phyloP scores from a whole-genome alignment of 2,329 filamentous ascomycete genomes.

The Colletotrichum ledebouriae region DNA sequence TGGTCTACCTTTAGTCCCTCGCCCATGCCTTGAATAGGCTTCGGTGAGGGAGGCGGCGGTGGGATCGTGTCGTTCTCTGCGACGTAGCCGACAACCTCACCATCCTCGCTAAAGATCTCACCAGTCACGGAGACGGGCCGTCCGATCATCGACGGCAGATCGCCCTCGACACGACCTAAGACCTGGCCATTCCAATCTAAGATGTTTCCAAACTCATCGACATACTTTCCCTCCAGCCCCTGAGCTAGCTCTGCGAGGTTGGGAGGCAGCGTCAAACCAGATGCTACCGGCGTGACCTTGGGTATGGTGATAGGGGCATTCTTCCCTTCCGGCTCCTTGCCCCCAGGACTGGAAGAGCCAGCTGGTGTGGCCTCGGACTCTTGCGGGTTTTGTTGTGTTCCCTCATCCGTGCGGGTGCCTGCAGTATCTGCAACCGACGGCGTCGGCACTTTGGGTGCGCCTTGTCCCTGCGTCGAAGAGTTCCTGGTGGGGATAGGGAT shows the following conservation, averaged over 20 bases:
- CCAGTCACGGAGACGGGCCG: conserved; percentile 60
- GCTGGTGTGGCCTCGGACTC: conserved; percentile 19
- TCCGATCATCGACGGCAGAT: conserved; percentile 68
- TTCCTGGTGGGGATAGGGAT: conserved; percentile 41
- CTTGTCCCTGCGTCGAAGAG: conserved; percentile 30
- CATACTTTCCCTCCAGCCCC: conserved; percentile 61
- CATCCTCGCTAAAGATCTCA: conserved; percentile 60
- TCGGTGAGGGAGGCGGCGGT: conserved; percentile 44
- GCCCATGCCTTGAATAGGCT: conserved; percentile 53
- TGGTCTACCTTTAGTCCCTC: conserved; percentile 59
- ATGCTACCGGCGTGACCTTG: conserved; percentile 57
- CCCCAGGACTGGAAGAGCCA: conserved; percentile 16
- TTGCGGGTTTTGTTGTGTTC: conserved; percentile 1
- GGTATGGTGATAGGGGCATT: conserved; percentile 53
- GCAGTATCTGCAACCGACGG: conserved; percentile 22
- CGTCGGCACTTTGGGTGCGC: conserved; percentile 6
- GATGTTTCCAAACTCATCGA: conserved; percentile 69
- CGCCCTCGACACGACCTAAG: conserved; percentile 65
- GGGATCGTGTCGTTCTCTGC: conserved; percentile 55
- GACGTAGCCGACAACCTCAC: conserved; percentile 60
- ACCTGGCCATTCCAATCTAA: conserved; percentile 64
- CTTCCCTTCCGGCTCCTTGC: conserved; percentile 28
- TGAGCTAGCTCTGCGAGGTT: conserved; percentile 53
- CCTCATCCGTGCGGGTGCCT: conserved; percentile 35
- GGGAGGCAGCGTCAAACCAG: conserved; percentile 47